Evolutionary conservation across 78 protist genomes (phyloP), one percentile per base, ranked within the genome.

Genomic region (Dictyostelium discoideum): DNA sequence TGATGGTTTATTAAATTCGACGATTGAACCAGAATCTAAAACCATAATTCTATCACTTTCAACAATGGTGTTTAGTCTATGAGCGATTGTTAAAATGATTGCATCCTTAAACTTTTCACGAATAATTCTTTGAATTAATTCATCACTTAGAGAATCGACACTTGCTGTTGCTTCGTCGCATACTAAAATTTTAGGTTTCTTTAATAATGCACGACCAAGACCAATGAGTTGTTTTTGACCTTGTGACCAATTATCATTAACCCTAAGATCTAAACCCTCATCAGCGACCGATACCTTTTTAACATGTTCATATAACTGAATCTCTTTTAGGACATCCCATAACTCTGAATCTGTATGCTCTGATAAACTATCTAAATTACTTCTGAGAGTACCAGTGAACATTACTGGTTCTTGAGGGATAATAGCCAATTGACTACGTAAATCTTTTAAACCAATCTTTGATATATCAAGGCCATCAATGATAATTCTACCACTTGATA

Each of bases 161-260:
- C 82, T 65, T 3, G 99, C 99, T 6, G 99, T 99, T 6, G 99
- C 99, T 87, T 99, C 99, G 80, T 98, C 99, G 67, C 97, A 40
- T n/a, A 98, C 79, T 26, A 98, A 73, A 26, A 98, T 73, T 22
- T 89, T 97, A 9, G 98, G 42, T 13, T 77, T 81, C 22, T 97
- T 73, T 37, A 98, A 90, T 40, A 99, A 42, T 16, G 99, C 99
- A 18, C 99, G 93, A 2, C 98, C 99, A n/a, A 99, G 22, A 85
- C 99, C 98, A 11, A 99, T 37, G 42, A 99, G 96, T 96, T 99
- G 99, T 1, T 98, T 92, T 87, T 98, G 98, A 14, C 99, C 99
- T 20, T 83, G 81, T 5, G 86, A 57, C 77, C 99, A 98, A 29
- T 44, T 60, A 0, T 93, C 96, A 6, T 50, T 60, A 13, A 93